phyloP scores from a whole-genome alignment of 108 stramenopile genomes.

The Discostella pseudostelligera region DNA sequence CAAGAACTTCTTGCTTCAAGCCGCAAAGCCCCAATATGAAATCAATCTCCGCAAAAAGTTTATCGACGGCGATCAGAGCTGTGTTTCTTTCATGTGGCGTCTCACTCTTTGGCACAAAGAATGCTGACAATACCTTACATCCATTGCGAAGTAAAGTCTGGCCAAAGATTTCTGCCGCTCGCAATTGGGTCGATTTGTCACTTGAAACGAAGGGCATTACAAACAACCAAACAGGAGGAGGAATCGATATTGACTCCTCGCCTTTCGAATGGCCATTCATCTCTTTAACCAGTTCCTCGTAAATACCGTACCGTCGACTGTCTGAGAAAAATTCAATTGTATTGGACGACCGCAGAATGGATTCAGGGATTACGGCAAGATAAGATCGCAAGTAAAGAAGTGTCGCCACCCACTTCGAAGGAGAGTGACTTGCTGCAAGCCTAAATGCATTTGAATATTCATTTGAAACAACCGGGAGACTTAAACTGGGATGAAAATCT shows the following conservation, averaged over 20 bases:
- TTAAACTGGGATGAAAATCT: slow-evolving; percentile 16
- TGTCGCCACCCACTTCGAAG: slow-evolving; percentile 14
- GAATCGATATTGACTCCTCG: slow-evolving; percentile 6
- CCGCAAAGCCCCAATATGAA: slow-evolving; percentile 22
- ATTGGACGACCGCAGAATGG: slow-evolving; percentile 12
- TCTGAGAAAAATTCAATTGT: slow-evolving; percentile 21
- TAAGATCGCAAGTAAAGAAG: slow-evolving; percentile 26
- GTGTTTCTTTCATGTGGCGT: slow-evolving; percentile 6
- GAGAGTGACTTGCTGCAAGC: background rate
- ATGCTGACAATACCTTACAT: slow-evolving; percentile 23
- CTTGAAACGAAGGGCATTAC: slow-evolving; percentile 24
- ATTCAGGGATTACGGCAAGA: slow-evolving; percentile 17
- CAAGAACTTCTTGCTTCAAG: slow-evolving; percentile 13
- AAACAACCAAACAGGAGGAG: slow-evolving; percentile 29
- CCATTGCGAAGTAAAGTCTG: slow-evolving; percentile 17
- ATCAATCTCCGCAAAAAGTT: slow-evolving; percentile 38
- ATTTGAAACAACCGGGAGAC: slow-evolving; percentile 7
- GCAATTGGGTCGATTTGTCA: slow-evolving; percentile 10
- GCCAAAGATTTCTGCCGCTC: slow-evolving; percentile 23
- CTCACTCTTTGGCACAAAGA: slow-evolving; percentile 19
- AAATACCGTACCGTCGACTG: slow-evolving; percentile 15
- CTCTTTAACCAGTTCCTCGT: slow-evolving; percentile 15
- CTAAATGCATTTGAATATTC: slow-evolving; percentile 7
- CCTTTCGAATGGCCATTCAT: background rate
- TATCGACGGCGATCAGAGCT: slow-evolving; percentile 3